Conservation (phyloP, 2,329 filamentous ascomycete genomes). For the Clarireedia paspali region DNA sequence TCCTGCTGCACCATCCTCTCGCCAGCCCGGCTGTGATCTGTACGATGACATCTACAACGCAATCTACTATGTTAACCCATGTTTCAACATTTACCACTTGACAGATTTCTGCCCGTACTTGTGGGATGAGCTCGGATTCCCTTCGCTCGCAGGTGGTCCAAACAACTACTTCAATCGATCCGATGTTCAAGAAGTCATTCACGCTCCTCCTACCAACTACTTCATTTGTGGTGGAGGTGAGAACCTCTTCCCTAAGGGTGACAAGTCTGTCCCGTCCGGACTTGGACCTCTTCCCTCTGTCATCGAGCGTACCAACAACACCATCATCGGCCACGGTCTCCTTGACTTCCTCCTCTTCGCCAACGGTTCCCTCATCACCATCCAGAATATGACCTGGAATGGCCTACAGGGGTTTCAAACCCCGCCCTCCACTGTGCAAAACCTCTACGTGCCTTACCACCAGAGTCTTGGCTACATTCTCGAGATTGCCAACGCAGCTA, state of each 20-base stretch:
- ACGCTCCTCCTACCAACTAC: constrained; percentile 47
- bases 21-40: constrained; percentile 18
- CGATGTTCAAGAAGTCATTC: constrained; percentile 51
- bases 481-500: constrained; percentile 12
- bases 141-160: constrained; percentile 45
- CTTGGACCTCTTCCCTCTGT: constrained; percentile 48
- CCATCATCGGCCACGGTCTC: constrained; percentile 53
- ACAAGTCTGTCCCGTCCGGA: constrained; percentile 39
- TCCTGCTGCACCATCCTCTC: constrained; percentile 30
- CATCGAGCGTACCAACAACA: constrained; percentile 53
- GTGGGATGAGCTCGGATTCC: constrained; percentile 25
- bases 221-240: constrained; percentile 40
- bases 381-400: constrained; percentile 68
- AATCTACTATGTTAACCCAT: constrained; percentile 44
- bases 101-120: constrained; percentile 37
- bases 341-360: constrained; percentile 54
- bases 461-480: constrained; percentile 45
- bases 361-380: constrained; percentile 55
- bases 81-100: constrained; percentile 58
- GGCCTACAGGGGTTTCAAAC: constrained; percentile 55
- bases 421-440: constrained; percentile 13
- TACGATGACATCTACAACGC: constrained; percentile 40
- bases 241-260: constrained; percentile 39
- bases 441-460: constrained; percentile 31
- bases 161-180: constrained; percentile 54